Evolutionary conservation across 2,329 filamentous ascomycete genomes (phyloP).

Genomic region (Rhynchosporium graminicola): DNA sequence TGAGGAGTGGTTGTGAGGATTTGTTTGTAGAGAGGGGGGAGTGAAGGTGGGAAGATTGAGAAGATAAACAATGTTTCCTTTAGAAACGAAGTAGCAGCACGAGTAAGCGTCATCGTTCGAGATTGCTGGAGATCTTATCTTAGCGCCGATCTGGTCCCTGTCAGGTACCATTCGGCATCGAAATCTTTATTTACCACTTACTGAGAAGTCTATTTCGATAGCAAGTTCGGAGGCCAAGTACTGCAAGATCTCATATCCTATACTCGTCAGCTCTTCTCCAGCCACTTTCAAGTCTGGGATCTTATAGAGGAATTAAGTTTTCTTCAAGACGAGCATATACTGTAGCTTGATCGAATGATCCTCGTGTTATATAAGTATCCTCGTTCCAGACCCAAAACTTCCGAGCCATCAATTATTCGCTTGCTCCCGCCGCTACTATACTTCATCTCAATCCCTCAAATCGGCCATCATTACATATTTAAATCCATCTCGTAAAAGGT

Average conservation of each 20-base stretch:
- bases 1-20: background rate
- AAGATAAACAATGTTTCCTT: background rate
- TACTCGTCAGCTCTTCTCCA: no score
- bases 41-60: background rate
- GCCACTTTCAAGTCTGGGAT: no score
- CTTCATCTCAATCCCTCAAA: background rate
- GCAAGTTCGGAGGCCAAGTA: no score
- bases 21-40: background rate
- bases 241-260: no score
- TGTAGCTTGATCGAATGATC: no score
- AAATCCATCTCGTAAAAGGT: background rate
- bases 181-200: no score
- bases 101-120: background rate
- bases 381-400: background rate
- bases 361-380: background rate
- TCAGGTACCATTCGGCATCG: background rate
- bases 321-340: no score
- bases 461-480: background rate
- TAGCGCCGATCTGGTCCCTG: slow-evolving; percentile 8
- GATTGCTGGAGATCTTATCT: slow-evolving; percentile 6
- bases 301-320: no score
- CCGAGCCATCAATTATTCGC: background rate
- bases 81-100: background rate
- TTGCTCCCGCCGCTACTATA: background rate
- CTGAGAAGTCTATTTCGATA: no score